Evolutionary conservation across 352 stramenopile species (phyloP).

Genomic region (Globisporangium irregulare): DNA sequence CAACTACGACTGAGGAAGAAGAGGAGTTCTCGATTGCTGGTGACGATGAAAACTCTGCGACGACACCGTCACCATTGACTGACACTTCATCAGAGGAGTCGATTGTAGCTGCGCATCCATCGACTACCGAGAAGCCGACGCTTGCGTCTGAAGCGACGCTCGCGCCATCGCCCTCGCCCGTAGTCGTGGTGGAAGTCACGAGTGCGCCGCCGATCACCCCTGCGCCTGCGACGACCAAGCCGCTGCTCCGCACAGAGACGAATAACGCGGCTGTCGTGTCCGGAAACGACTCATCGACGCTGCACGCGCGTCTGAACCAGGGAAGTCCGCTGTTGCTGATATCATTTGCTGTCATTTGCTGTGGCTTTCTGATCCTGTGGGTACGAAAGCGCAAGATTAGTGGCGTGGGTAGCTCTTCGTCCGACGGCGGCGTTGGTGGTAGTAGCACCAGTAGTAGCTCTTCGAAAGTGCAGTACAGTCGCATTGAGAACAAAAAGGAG

Average conservation of each 20-base stretch:
- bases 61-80: not conserved
- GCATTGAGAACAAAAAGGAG: constrained; percentile 54
- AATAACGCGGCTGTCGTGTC: constrained; percentile 23
- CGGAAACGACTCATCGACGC: constrained; percentile 11
- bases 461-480: constrained; percentile 61
- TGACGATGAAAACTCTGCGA: not conserved
- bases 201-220: not conserved
- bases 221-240: constrained; percentile 23
- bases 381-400: constrained; percentile 40
- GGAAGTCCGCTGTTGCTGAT: constrained; percentile 45
- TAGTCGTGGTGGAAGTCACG: not conserved
- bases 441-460: constrained; percentile 16
- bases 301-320: constrained; percentile 31
- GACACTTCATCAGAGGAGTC: not conserved
- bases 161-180: not conserved
- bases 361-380: constrained; percentile 55
- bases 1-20: not conserved
- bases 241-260: constrained; percentile 31
- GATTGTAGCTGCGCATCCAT: not conserved
- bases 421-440: constrained; percentile 4
- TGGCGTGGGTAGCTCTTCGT: constrained; percentile 7
- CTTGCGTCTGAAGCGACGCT: not conserved
- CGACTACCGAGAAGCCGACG: not conserved
- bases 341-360: constrained; percentile 44
- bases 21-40: constrained; percentile 15